Base-by-base conservation (phyloP, 2,329 filamentous ascomycete species). In the Diaporthe longicolla region DNA sequence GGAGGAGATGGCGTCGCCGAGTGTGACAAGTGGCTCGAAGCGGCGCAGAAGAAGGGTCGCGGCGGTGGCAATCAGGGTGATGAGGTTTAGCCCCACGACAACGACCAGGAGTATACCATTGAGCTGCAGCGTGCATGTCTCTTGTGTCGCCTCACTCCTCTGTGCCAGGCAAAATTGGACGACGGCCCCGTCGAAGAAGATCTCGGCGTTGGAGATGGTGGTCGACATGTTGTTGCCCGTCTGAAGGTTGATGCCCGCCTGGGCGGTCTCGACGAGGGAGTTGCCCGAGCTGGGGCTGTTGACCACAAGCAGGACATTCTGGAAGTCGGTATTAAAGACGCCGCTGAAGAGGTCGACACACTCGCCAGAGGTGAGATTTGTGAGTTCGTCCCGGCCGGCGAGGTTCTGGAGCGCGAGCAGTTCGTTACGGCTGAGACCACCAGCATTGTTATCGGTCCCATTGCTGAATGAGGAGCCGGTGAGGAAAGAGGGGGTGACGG, bases 1-100 rank as follows among this genome's bases (percentile, higher is more conserved):
- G 1, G 87, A 89, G 7, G 83, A 78, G n/a, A 89, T 80, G 37
- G 86, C 85, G 75, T 89, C 88, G 43, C 87, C 87, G 4, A 89
- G 81, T 0, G 87, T 89, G 21, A 85, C 84, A 6, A 89, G 82
- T 0, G 86, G 87, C 21, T 80, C 79, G 76, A 86, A 85, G 24
- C 79, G 79, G 43, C 76, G 75, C 58, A 79, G 79, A 24, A 78
- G 59, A 4, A 84, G 79, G 45, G 79, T 78, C 58, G 77, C 75
- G 73, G 78, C 81, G n/a, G 81, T 79, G 40, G 79, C 72, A 26
- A 83, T 78, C 58, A 85, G 79, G 7, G 81, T 81, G 57, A 84
- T 75, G 1, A 83, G 79, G 75, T 87, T 86, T 65, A 87, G 77
- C 1, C 86, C 80, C n/a, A 85, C 83, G 48, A 84, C 79, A 26